These are phyloP conservation scores for Galerina sulciceps DNA, from an alignment of 768 basidiomycete genomes.

Conservation along the genomic window DNA sequence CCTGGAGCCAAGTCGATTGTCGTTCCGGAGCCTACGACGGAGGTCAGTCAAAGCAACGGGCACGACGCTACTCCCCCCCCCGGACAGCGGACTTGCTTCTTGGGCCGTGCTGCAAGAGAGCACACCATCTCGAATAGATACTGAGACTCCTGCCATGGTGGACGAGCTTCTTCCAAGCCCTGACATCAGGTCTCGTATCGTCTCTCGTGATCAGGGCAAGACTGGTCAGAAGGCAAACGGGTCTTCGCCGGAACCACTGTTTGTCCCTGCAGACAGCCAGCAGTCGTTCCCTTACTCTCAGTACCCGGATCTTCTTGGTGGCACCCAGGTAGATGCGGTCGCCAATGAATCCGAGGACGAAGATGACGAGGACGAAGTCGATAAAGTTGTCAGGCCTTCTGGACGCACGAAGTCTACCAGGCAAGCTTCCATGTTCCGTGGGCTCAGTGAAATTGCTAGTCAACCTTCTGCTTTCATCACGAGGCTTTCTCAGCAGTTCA, in stretches of 20 bases:
- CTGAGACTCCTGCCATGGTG: constrained; percentile 25
- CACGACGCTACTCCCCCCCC: not conserved
- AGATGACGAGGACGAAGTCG: constrained; percentile 41
- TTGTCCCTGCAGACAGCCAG: constrained; percentile 58
- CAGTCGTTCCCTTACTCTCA: constrained; percentile 59
- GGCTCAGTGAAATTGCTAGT: constrained; percentile 59
- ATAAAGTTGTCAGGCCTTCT: constrained; percentile 29
- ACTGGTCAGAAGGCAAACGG: constrained; percentile 9
- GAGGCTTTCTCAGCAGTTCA: constrained; percentile 33
- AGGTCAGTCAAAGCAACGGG: not conserved
- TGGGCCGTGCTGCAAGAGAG: constrained; percentile 21
- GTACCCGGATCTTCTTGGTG: constrained; percentile 28
- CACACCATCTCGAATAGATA: constrained; percentile 14
- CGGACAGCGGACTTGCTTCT: constrained; percentile 8
- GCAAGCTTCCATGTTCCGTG: constrained; percentile 30
- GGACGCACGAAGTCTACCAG: constrained; percentile 8
- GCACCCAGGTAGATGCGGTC: constrained; percentile 20
- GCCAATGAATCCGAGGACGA: constrained; percentile 46
- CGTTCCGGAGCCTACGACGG: not conserved
- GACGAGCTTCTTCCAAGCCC: constrained; percentile 35
- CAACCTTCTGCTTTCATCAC: constrained; percentile 35
- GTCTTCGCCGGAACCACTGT: constrained; percentile 39
- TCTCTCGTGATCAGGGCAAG: not conserved
- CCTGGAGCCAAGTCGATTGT: not conserved
- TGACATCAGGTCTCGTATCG: constrained; percentile 5